Evolutionary conservation across 306 rosid genomes (phyloP), one percentile per base, ranked within the genome.

Genomic region (Malus orientalis): DNA sequence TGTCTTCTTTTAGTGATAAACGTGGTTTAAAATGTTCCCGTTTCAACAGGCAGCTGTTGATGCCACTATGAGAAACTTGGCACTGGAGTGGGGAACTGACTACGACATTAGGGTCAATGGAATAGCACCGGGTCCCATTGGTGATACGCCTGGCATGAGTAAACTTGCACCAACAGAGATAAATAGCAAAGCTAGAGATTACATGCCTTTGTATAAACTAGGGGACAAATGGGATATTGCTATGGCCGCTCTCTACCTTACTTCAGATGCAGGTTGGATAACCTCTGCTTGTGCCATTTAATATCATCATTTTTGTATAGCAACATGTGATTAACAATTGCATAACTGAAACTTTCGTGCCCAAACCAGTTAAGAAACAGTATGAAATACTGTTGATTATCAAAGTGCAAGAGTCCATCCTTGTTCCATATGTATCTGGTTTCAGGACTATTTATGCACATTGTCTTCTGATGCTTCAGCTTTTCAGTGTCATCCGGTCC

Each of bases 151-250:
- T 70, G 98, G 98, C 74, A 58, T 92, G 88, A 89, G 91, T 86
- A 94, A 94, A 86, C 89, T 94, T 67, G 89, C 68, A 63, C 98
- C 98, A 13, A 81, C 89, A 0, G 98, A 86, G 85, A 84, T 92
- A 66, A 62, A 69, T 64, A 81, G 79, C 85, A 85, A 81, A 47
- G 58, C 77, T 55, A 85, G 78, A 75, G 95, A 89, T 2, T 69
- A 75, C 69, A 81, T 76, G 89, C 96, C 98, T 42, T 74, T 90
- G 54, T 90, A 57, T 80, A 92, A 85, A 82, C 11, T 86, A 58
- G 98, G 98, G 68, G 98, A 94, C 84, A 92, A 89, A 70, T 94
- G 98, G 98, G 97, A 94, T 80, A 89, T 94, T 83, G 98, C 96
- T 25, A 94, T 94, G 97, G 85, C 98, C 70, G 96, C 96, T 61